Percentiles rank a stretch among this genome's conserved stretches.
Conservation (phyloP, 345 rosid genomes). For the Aquilaria yunnanensis region DNA sequence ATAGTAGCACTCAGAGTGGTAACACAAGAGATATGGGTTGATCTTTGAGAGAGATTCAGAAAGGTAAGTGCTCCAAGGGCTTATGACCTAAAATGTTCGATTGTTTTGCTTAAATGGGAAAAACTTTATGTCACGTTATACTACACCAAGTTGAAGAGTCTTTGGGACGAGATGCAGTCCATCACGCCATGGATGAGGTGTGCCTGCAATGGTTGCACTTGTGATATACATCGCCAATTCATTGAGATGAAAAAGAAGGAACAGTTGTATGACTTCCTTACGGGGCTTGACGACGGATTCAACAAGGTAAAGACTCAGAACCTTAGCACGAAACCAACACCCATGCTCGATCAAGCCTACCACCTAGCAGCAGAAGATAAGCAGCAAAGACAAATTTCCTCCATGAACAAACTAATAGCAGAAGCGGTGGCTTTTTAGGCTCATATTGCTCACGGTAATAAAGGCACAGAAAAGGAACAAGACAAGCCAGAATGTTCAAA, state of each 20-base stretch:
- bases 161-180: background rate
- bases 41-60: no score
- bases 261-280: background rate
- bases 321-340: background rate
- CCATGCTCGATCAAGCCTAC: background rate
- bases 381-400: background rate
- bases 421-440: background rate
- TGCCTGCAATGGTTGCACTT: background rate
- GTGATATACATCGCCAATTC: background rate
- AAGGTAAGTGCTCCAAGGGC: background rate
- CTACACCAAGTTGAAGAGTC: background rate
- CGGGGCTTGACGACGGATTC: background rate
- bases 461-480: no score
- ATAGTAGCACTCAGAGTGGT: no score
- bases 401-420: background rate
- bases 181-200: background rate
- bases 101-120: background rate
- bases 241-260: background rate
- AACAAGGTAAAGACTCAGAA: background rate
- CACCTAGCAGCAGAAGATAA: background rate
- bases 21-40: no score
- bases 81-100: background rate
- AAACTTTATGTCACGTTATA: background rate
- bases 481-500: no score
- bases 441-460: no score